Evolutionary conservation across 2,329 filamentous ascomycete species (phyloP).

Genomic region (Xylariaceae sp.): DNA sequence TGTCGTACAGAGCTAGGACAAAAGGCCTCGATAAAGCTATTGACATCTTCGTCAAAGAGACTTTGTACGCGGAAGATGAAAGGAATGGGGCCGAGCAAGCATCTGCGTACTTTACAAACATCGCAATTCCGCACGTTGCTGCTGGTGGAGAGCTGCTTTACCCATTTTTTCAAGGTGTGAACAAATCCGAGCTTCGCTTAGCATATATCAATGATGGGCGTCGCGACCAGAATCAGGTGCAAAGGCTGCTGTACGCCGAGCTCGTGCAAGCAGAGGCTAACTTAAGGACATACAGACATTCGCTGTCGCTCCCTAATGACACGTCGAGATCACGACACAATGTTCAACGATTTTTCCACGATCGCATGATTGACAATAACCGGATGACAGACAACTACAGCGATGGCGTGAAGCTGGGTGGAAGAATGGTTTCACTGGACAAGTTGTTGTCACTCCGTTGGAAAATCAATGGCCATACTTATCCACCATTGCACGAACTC

Average conservation of each 20-base stretch:
- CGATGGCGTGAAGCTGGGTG: slow-evolving; percentile 1
- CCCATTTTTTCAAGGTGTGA: slow-evolving; percentile 4
- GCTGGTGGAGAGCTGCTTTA: slow-evolving; percentile 11
- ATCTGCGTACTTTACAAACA: slow-evolving; percentile 1
- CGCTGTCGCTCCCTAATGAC: not conserved
- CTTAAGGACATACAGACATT: slow-evolving; percentile 10
- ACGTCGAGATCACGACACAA: not conserved
- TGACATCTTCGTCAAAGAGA: slow-evolving; percentile 9
- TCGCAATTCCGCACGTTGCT: slow-evolving; percentile 2
- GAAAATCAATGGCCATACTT: slow-evolving; percentile 1
- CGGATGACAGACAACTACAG: slow-evolving; percentile 6
- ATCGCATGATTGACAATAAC: slow-evolving; percentile 4
- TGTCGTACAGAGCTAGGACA: slow-evolving; percentile 6
- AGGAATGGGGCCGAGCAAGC: slow-evolving; percentile 1
- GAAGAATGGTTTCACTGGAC: not conserved
- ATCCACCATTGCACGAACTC: slow-evolving; percentile 1
- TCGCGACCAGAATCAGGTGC: not conserved
- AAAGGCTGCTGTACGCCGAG: slow-evolving; percentile 11
- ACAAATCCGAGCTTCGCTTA: slow-evolving; percentile 3
- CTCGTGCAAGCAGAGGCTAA: slow-evolving; percentile 14
- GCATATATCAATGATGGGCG: slow-evolving; percentile 1
- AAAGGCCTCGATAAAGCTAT: not conserved
- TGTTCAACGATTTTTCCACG: slow-evolving; percentile 8
- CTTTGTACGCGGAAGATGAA: slow-evolving; percentile 1
- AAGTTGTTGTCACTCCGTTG: slow-evolving; percentile 7